These are phyloP conservation scores for Isochrysis galbana DNA, from an alignment of 78 protist genomes.

Conservation along the genomic window DNA sequence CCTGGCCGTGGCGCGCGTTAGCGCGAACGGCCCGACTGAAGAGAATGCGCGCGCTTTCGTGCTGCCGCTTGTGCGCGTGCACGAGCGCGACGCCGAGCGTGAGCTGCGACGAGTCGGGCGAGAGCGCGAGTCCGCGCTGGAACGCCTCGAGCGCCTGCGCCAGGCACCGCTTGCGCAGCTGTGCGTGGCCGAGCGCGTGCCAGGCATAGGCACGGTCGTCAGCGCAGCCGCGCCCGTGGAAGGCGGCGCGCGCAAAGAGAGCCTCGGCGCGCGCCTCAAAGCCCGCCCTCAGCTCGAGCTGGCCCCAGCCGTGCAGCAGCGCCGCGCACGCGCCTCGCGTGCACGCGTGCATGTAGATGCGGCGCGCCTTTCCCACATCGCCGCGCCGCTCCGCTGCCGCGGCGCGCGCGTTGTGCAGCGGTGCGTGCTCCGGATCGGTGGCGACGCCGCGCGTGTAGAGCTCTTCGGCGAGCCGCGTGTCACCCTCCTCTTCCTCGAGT, in stretches of 20 bases:
- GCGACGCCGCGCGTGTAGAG: background rate
- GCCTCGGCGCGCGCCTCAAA: background rate
- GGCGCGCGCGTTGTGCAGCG: constrained; percentile 12
- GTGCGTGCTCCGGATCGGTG: background rate
- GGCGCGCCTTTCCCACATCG: background rate
- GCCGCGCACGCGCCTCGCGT: background rate
- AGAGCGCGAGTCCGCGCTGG: background rate
- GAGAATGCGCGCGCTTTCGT: background rate
- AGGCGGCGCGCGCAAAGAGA: background rate
- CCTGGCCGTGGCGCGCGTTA: background rate
- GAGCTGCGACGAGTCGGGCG: background rate
- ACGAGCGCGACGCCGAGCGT: background rate
- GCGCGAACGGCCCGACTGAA: background rate
- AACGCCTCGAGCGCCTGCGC: background rate
- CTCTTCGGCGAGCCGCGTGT: background rate
- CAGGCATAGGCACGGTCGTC: background rate
- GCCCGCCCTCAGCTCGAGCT: background rate
- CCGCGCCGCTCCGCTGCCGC: background rate
- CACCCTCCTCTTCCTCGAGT: background rate
- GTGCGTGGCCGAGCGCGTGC: constrained; percentile 10
- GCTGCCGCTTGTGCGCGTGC: background rate
- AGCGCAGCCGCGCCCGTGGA: background rate
- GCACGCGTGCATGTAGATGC: background rate
- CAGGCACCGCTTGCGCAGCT: background rate
- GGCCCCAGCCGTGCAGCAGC: constrained; percentile 14